phyloP scores from a whole-genome alignment of 768 basidiomycete species.

The Galerina marginata region DNA sequence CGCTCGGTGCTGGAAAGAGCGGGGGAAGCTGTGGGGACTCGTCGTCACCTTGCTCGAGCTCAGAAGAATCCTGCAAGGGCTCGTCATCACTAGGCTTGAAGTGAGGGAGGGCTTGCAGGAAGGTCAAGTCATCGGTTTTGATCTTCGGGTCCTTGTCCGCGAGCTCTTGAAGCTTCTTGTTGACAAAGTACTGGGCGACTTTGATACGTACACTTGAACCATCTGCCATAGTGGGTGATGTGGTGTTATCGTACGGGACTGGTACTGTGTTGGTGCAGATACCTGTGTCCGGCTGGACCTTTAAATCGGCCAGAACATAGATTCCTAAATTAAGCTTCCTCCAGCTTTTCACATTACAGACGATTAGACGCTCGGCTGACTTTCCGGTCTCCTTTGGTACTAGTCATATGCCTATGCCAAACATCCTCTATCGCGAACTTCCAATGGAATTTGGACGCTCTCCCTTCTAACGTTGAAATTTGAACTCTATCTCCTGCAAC shows the following conservation, averaged over 20 bases:
- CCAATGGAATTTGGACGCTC: not conserved
- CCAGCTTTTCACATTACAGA: not conserved
- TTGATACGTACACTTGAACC: slow-evolving; percentile 9
- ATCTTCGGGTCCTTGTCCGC: not conserved
- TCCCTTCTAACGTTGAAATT: not conserved
- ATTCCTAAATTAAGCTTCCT: not conserved
- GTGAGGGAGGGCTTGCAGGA: not conserved
- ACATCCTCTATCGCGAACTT: not conserved
- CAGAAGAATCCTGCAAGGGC: not conserved
- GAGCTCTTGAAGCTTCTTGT: slow-evolving; percentile 9
- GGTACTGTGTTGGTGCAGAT: not conserved
- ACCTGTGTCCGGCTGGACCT: not conserved
- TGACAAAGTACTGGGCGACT: slow-evolving; percentile 15
- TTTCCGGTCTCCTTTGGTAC: not conserved
- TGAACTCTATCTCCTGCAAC: not conserved
- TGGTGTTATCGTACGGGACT: not conserved
- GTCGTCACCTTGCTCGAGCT: not conserved
- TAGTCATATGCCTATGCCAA: not conserved
- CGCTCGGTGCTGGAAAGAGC: not conserved
- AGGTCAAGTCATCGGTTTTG: not conserved
- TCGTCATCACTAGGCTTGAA: not conserved
- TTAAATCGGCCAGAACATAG: not conserved
- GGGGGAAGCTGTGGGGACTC: not conserved
- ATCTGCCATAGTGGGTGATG: not conserved
- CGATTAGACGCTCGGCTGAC: not conserved